Evolutionary conservation across 441 rosid genomes (phyloP).

Genomic region (Mallotus repandus): DNA sequence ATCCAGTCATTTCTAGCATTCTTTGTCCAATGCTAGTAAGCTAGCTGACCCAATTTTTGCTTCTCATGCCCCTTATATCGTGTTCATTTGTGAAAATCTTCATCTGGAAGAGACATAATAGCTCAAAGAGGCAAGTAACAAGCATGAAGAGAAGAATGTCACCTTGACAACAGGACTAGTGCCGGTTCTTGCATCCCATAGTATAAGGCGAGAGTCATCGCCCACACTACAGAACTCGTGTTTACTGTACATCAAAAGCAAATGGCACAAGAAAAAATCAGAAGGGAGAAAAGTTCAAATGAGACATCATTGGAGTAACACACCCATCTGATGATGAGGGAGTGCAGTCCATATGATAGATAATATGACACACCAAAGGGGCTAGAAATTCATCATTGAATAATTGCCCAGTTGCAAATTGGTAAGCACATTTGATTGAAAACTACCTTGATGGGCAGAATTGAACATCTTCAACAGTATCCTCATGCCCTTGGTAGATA

Average conservation of each 20-base stretch:
- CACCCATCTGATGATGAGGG: background rate
- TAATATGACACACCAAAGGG: background rate
- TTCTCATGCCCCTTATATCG: background rate
- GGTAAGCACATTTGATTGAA: background rate
- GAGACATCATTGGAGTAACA: background rate
- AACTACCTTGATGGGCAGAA: constrained; percentile 55
- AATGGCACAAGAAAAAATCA: constrained; percentile 23
- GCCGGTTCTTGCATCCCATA: constrained; percentile 58
- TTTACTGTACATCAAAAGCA: constrained; percentile 26
- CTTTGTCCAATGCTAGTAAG: background rate
- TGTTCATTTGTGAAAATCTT: background rate
- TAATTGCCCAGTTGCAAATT: background rate
- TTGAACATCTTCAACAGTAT: constrained; percentile 60
- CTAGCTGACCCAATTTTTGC: background rate
- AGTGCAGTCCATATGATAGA: background rate
- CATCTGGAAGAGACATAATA: background rate
- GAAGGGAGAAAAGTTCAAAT: background rate
- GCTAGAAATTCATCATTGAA: background rate
- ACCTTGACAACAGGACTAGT: constrained; percentile 50
- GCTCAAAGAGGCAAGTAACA: background rate
- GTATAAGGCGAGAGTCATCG: constrained; percentile 53
- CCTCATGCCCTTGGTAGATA: constrained; percentile 47
- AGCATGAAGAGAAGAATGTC: constrained; percentile 3
- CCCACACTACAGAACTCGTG: constrained; percentile 54
- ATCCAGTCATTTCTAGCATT: background rate